Evolutionary conservation across 352 stramenopile species (phyloP), one percentile per base, ranked within the genome.

Genomic region (Bremia lactucae): DNA sequence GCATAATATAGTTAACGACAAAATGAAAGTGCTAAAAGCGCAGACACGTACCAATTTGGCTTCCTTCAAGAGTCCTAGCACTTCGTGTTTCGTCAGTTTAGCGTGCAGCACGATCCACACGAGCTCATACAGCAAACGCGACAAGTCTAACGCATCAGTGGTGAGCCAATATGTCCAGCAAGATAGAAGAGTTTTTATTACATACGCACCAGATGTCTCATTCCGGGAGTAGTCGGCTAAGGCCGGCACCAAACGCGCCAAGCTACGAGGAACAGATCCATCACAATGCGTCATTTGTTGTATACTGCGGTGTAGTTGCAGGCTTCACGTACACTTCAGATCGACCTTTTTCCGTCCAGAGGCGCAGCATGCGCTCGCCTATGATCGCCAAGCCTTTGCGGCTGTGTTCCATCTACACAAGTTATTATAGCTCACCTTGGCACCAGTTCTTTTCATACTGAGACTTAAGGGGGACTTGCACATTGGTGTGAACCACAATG

Each of bases 121-220:
- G 34, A 90, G 72, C 49, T 90, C 78, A 38, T 90, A 87, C 31
- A 87, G 62, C 40, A 87, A 47, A 2, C 69, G 65, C 31, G 79
- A 70, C 6, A 87, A 59, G 34, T 69, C 69, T 77, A 31, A 6
- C 16, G 15, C 15, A 6, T 2, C 21, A 36, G 18, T 4, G 4
- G 36, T 46, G 23, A 49, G 31, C 3, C 20, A 18, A 18, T 2
- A 11, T 7, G 6, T 16, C 1, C n/a, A n/a, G n/a, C n/a, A n/a
- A n/a, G n/a, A n/a, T n/a, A n/a, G n/a, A n/a, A n/a, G n/a, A n/a
- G n/a, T n/a, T n/a, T n/a, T n/a, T n/a, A n/a, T 29, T 7, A 33
- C 42, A 50, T 8, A 56, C 44, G 36, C 37, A 75, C 67, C 51
- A 5, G 50, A 67, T 10, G 31, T 40, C 9, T 63, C 48, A 16